phyloP scores from a whole-genome alignment of 441 rosid genomes.

The Jatropha podagrica region DNA sequence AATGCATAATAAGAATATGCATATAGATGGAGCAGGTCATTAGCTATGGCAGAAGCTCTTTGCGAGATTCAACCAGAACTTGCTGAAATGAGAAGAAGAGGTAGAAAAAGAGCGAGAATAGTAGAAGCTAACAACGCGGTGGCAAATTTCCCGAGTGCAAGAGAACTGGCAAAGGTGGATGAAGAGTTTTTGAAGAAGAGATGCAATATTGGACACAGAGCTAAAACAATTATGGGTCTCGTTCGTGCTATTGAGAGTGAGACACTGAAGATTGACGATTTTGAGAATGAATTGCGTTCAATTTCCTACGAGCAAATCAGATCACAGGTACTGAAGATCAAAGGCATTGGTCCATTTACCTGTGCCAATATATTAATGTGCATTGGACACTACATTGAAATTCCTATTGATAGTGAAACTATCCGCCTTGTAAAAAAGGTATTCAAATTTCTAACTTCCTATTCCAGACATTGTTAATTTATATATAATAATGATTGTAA shows the following conservation, averaged over 20 bases:
- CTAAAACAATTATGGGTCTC: slow-evolving; percentile 27
- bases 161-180: slow-evolving; percentile 35
- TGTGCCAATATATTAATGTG: slow-evolving; percentile 49
- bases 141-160: slow-evolving; percentile 44
- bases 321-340: slow-evolving; percentile 20
- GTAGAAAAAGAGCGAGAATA: not conserved
- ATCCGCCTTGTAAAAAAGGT: slow-evolving; percentile 45
- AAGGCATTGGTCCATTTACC: slow-evolving; percentile 40
- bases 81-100: not conserved
- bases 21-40: slow-evolving; percentile 41
- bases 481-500: too few relatives aligned
- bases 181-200: slow-evolving; percentile 20
- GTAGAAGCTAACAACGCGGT: not conserved
- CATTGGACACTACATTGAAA: slow-evolving; percentile 45
- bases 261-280: slow-evolving; percentile 21
- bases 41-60: slow-evolving; percentile 48
- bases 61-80: slow-evolving; percentile 41
- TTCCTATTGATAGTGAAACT: slow-evolving; percentile 55
- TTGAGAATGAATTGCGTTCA: slow-evolving; percentile 10
- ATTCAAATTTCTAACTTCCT: not conserved
- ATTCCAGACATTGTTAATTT: not conserved
- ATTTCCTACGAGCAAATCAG: not conserved
- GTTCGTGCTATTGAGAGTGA: slow-evolving; percentile 33
- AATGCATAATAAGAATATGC: too few relatives aligned
- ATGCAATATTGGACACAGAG: slow-evolving; percentile 51